Percentiles rank a stretch among this genome's conserved stretches.
These are phyloP conservation scores for Hypoxylon fragiforme DNA, from an alignment of 495 filamentous ascomycete species.

Conservation along the genomic window DNA sequence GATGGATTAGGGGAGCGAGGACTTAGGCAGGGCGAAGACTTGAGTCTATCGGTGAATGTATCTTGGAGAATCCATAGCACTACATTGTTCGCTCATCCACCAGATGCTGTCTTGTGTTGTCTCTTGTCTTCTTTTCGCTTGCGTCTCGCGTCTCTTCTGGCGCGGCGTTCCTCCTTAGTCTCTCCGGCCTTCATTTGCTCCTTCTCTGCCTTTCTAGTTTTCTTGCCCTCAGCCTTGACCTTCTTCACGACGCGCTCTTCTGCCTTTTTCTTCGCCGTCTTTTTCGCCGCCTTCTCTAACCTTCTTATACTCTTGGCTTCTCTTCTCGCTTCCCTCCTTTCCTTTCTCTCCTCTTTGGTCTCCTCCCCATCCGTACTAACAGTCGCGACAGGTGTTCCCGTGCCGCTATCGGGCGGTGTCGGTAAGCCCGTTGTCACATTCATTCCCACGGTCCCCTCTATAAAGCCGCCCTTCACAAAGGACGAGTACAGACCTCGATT, in stretches of 20 bases:
- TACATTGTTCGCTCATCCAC: constrained; percentile 13
- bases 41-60: too few species aligned
- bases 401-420: constrained; percentile 36
- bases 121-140: constrained; percentile 49
- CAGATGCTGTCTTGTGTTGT: constrained; percentile 17
- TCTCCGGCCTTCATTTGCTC: constrained; percentile 34
- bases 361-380: constrained; percentile 16
- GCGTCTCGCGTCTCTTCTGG: constrained; percentile 41
- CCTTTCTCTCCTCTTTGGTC: constrained; percentile 39
- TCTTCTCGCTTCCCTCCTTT: constrained; percentile 40
- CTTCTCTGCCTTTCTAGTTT: constrained; percentile 39
- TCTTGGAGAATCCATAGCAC: too few species aligned
- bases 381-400: constrained; percentile 35
- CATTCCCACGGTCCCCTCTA: constrained; percentile 66
- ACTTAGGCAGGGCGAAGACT: too few species aligned
- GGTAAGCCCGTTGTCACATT: constrained; percentile 24
- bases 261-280: constrained; percentile 29
- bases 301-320: constrained; percentile 43
- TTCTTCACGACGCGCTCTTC: constrained; percentile 40
- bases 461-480: constrained; percentile 74
- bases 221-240: constrained; percentile 31
- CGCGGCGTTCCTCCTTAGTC: constrained; percentile 43
- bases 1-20: not conserved
- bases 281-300: constrained; percentile 34
- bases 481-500: constrained; percentile 71